Conservation (phyloP, 2,329 filamentous ascomycete species). For the Aspergillus pseudoviridinutans region DNA sequence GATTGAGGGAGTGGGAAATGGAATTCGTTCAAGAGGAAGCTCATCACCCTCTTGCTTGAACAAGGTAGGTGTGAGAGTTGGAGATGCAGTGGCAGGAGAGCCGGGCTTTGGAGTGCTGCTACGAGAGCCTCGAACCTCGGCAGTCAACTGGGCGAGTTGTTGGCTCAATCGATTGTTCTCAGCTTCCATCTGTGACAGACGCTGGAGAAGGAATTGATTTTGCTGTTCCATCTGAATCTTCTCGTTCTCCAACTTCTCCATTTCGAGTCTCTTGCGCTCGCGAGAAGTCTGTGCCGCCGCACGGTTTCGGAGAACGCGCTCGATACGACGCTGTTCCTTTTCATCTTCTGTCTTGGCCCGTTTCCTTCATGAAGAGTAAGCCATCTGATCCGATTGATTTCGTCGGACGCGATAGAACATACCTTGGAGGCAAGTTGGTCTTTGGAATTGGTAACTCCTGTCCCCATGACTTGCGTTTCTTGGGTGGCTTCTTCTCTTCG, state of each 20-base stretch:
- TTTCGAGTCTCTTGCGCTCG: conserved; percentile 85
- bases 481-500: conserved; percentile 67
- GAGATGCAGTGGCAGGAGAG: conserved; percentile 32
- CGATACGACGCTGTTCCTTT: conserved; percentile 95
- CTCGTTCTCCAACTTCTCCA: conserved; percentile 72
- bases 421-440: conserved; percentile 90
- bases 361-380: conserved; percentile 57
- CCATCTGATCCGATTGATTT: background rate
- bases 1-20: conserved; percentile 36
- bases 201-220: conserved; percentile 66
- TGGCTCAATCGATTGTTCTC: conserved; percentile 49
- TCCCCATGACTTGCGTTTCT: conserved; percentile 99
- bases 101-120: conserved; percentile 36
- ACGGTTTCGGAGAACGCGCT: conserved; percentile 93
- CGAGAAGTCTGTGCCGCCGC: conserved; percentile 94
- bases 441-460: conserved; percentile 95
- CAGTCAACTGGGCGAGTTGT: conserved; percentile 49
- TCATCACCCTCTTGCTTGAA: conserved; percentile 45
- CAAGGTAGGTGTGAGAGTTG: conserved; percentile 37
- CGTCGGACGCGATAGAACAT: conserved; percentile 30
- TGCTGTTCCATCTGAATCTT: conserved; percentile 64
- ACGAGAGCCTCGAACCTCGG: conserved; percentile 42
- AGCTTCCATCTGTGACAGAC: conserved; percentile 57
- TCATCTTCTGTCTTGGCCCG: conserved; percentile 98
- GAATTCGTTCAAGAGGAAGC: conserved; percentile 37